Percentiles rank a stretch among this genome's conserved stretches.
Evolutionary conservation across 2,329 filamentous ascomycete genomes (phyloP).

Genomic region (Neonectria faginata): DNA sequence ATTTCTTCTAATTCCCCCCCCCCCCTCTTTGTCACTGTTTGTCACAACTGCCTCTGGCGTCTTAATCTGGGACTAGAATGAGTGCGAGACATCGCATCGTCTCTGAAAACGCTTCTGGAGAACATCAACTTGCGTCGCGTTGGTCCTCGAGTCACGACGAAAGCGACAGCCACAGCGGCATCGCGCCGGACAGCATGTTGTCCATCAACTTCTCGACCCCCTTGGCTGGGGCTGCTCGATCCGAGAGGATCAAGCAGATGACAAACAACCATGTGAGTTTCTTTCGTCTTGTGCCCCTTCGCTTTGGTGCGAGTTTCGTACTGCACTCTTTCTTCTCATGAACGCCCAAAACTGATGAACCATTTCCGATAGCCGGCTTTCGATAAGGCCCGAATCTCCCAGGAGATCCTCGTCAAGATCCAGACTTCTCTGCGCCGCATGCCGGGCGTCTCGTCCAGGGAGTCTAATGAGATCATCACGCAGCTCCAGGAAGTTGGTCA

Average conservation of each 20-base stretch:
- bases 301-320: background rate
- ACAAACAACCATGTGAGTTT: slow-evolving; percentile 54
- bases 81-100: background rate
- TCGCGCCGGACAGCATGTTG: slow-evolving; percentile 45
- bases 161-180: background rate
- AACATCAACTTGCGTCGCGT: slow-evolving; percentile 6
- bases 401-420: slow-evolving; percentile 53
- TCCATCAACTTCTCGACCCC: slow-evolving; percentile 56
- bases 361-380: slow-evolving; percentile 48
- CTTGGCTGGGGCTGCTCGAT: slow-evolving; percentile 51
- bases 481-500: slow-evolving; percentile 54
- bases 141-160: slow-evolving; percentile 12
- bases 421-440: slow-evolving; percentile 55
- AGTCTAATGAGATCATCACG: slow-evolving; percentile 50
- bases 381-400: slow-evolving; percentile 49
- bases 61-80: slow-evolving; percentile 25
- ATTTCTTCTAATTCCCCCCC: background rate
- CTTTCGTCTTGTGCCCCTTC: background rate
- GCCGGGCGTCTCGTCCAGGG: slow-evolving; percentile 52
- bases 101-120: slow-evolving; percentile 5
- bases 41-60: slow-evolving; percentile 4
- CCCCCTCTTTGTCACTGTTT: background rate
- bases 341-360: slow-evolving; percentile 5
- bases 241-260: slow-evolving; percentile 54
- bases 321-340: background rate